Evolutionary conservation across 2,329 filamentous ascomycete genomes (phyloP), one percentile per base, ranked within the genome.

Genomic region (Alternaria sp.): DNA sequence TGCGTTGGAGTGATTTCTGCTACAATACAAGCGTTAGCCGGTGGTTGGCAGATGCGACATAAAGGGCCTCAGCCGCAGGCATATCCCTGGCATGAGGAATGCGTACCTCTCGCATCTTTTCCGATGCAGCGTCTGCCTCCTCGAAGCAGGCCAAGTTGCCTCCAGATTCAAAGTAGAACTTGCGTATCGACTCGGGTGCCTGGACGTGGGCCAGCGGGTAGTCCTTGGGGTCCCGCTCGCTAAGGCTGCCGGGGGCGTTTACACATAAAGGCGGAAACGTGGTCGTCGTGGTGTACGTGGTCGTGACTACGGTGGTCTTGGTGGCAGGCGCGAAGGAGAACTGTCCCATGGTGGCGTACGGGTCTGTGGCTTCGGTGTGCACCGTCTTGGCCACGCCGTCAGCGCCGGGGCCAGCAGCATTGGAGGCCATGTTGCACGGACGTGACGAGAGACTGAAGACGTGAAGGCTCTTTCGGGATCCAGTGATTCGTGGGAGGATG

Each of bases 251-350:
- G 23, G 93, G 91, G 62, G 92, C 88, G 68, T 89, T 89, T 69
- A 97, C 88, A 59, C 92, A 85, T 61, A 97, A 84, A n/a, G 93
- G 93, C 50, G 95, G 94, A 69, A 96, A 96, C 15, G 84, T 80
- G 81, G 93, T 86, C 79, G 90, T 93, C 2, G 94, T 96, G 1
- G 93, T 97, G 1, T 93, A 97, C 0, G 94, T 97, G 0, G 95
- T 97, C 2, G 94, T 97, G 66, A 97, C 89, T 11, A 89, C 86
- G 0, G 88, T 90, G 11, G 88, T 89, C 73, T 88, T 86, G 12
- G 88, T 90, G 15, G 88, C 85, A 28, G 88, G 88, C 60, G 86
- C 87, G 70, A 88, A 88, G 3, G 86, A 87, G 62, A 90, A 85
- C 73, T 88, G 87, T 47, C 85, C 88, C 60, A 90, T 78, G 50